phyloP scores from a whole-genome alignment of 768 basidiomycete species.

The Tylopilus sp. region DNA sequence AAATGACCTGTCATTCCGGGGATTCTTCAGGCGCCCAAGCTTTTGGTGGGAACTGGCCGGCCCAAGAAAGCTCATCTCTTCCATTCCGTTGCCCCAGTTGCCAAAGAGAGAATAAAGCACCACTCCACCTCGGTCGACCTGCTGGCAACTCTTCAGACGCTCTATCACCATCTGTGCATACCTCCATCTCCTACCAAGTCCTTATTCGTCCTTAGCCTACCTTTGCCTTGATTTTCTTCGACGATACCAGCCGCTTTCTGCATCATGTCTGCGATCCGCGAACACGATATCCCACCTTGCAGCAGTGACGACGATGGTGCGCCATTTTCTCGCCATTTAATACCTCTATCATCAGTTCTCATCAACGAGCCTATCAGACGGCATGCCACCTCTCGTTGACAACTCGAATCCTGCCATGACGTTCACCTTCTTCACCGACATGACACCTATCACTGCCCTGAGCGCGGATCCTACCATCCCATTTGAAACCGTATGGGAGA shows the following conservation, averaged over 20 bases:
- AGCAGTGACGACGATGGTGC: conserved; percentile 37
- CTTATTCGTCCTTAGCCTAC: conserved; percentile 9
- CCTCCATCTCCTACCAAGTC: conserved; percentile 4
- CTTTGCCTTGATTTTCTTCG: background rate
- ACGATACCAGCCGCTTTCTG: background rate
- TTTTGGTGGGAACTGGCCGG: conserved; percentile 29
- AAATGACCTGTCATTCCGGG: conserved; percentile 1
- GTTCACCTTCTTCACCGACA: conserved; percentile 63
- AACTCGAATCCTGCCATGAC: conserved; percentile 49
- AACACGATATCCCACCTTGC: conserved; percentile 23
- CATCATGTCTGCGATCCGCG: conserved; percentile 28
- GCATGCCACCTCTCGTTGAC: conserved; percentile 52
- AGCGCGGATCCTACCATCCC: conserved; percentile 32
- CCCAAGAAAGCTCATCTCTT: conserved; percentile 26
- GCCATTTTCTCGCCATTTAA: background rate
- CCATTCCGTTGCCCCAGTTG: conserved; percentile 30
- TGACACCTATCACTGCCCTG: conserved; percentile 51
- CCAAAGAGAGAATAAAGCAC: conserved; percentile 37
- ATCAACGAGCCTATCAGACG: conserved; percentile 31
- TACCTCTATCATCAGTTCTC: conserved; percentile 4
- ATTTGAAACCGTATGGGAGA: conserved; percentile 34
- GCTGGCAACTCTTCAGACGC: conserved; percentile 21
- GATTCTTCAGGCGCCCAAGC: conserved; percentile 15
- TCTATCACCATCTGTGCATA: conserved; percentile 26
- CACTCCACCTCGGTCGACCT: conserved; percentile 20